Conservation (phyloP, 75 land plant genomes). For the Picea glauca region DNA sequence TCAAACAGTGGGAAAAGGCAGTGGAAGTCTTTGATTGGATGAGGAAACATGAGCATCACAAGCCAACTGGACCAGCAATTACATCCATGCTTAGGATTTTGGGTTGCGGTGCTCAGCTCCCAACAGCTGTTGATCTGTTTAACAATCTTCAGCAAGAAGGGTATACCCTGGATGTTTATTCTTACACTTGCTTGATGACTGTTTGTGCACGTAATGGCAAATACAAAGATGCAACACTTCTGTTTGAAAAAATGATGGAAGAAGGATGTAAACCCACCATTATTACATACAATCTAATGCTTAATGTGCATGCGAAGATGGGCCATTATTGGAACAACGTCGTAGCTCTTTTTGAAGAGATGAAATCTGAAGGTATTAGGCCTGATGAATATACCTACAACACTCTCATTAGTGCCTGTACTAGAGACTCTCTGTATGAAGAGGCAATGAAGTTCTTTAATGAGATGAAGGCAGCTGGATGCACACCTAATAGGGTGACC, state of each 20-base stretch:
- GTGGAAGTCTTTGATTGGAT: constrained; percentile 58
- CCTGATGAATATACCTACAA: constrained; percentile 89
- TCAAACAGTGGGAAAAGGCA: constrained; percentile 37
- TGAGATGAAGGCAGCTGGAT: constrained; percentile 75
- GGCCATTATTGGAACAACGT: constrained; percentile 68
- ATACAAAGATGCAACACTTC: constrained; percentile 60
- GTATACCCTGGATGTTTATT: constrained; percentile 59
- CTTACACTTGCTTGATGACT: constrained; percentile 75
- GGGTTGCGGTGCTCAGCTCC: constrained; percentile 44
- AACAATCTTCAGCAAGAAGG: constrained; percentile 35
- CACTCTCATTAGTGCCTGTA: constrained; percentile 81
- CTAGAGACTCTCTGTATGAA: constrained; percentile 52
- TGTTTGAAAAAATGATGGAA: constrained; percentile 69
- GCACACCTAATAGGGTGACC: constrained; percentile 74
- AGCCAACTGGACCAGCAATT: constrained; percentile 18
- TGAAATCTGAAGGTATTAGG: constrained; percentile 54
- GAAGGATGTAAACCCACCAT: constrained; percentile 63
- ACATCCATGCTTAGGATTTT: constrained; percentile 58
- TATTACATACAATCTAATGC: constrained; percentile 86
- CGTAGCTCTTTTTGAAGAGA: constrained; percentile 42
- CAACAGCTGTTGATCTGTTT: constrained; percentile 44
- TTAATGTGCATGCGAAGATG: constrained; percentile 81
- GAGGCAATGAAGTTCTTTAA: constrained; percentile 63
- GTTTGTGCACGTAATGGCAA: constrained; percentile 51
- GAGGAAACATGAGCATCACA: constrained; percentile 15